Evolutionary conservation across 805 yeast species (phyloP).

Genomic region (Saturnispora gosingensis): DNA sequence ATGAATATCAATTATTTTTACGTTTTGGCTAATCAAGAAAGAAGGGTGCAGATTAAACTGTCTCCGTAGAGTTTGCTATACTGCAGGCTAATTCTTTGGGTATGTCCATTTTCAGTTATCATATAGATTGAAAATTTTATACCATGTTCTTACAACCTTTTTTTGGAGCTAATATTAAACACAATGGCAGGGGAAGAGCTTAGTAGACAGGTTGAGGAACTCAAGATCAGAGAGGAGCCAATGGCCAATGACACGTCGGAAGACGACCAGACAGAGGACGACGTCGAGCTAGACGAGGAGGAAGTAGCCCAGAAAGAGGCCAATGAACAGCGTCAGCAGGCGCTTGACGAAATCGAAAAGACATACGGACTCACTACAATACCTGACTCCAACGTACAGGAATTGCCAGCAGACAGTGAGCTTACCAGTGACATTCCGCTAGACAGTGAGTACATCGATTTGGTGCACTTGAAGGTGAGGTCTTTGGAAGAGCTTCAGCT

Average conservation of each 20-base stretch:
- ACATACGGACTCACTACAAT: conserved; percentile 25
- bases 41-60: too few relatives aligned
- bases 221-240: not conserved
- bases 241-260: conserved; percentile 1
- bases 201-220: not conserved
- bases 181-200: not conserved
- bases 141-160: not conserved
- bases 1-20: not conserved
- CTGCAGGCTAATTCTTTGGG: too few relatives aligned
- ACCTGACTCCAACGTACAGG: conserved; percentile 39
- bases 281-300: conserved; percentile 12
- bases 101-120: too few relatives aligned
- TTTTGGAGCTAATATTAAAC: not conserved
- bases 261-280: conserved; percentile 9
- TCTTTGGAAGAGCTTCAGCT: conserved; percentile 55
- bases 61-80: too few relatives aligned
- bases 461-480: conserved; percentile 60
- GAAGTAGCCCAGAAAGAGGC: conserved; percentile 3
- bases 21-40: not conserved
- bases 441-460: conserved; percentile 53
- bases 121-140: not conserved
- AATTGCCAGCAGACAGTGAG: conserved; percentile 61
- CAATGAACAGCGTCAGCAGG: conserved; percentile 4
- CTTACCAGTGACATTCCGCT: conserved; percentile 45
- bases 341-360: conserved; percentile 16